Evolutionary conservation across 139 green algal genomes (phyloP), one percentile per base, ranked within the genome.

Genomic region (Chlamydomonas sp.): DNA sequence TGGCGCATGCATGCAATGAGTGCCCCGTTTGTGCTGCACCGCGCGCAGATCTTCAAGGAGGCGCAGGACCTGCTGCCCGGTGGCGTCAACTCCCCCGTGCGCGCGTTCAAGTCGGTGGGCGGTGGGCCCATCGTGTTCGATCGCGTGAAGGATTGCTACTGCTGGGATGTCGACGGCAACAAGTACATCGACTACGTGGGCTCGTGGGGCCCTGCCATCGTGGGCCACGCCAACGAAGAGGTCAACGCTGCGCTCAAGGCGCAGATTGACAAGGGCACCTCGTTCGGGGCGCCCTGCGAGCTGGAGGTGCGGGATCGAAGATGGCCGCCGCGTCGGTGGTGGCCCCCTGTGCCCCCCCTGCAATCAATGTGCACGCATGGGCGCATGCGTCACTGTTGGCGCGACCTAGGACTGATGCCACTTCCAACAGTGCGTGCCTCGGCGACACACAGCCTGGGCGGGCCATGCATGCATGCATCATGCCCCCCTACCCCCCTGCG

Each of bases 111-210:
- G 70, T 96, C 87, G 43, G 95, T 99, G n/a, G 95, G 95, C 61
- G 95, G 95, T 58, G 74, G 90, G 63, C 95, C 95, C 65, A 96
- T 99, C 61, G 84, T 99, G 24, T 98, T 99, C 76, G 95, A 99
- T 43, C 80, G 72, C 39, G 95, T 99, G 22, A 97, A 98, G 86
- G 95, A 92, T 34, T 72, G 87, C 26, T 90, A 98, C 73, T 89
- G 83, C 76, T 97, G 77, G 61, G 95, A 99, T 65, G 91, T 94
- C 4, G 91, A 97, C 71, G 75, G 80, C 73, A 97, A 97, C 84
- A 87, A 91, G 77, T 96, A 95, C 80, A 87, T 99, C 49, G 95
- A 99, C 83, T 99, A 99, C 70, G 88, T 99, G 37, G 95, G 95
- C 73, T 88, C 79, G 35, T 99, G 95, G 95, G 95, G 95, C 35